phyloP scores from a whole-genome alignment of 2,329 filamentous ascomycete species.

The Arthroderma sp. region DNA sequence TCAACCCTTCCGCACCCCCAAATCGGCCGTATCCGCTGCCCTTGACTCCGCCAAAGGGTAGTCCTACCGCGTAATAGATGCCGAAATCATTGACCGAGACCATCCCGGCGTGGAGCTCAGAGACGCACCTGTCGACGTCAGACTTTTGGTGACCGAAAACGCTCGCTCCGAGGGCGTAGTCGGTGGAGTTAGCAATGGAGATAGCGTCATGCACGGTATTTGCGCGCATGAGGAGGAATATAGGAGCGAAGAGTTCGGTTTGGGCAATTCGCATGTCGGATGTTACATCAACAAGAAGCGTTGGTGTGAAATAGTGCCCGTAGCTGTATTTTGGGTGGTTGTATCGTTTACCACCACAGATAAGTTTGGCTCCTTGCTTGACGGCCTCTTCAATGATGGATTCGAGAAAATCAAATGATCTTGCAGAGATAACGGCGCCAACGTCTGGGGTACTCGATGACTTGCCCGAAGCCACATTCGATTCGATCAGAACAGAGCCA shows the following conservation, averaged over 20 bases:
- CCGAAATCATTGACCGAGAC: slow-evolving; percentile 94
- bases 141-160: slow-evolving; percentile 64
- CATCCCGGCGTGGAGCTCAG: slow-evolving; percentile 68
- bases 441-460: slow-evolving; percentile 46
- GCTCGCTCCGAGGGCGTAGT: slow-evolving; percentile 75
- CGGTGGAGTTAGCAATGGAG: slow-evolving; percentile 65
- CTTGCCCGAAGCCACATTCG: slow-evolving; percentile 8
- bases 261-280: slow-evolving; percentile 74
- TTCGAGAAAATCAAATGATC: slow-evolving; percentile 64
- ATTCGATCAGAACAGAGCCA: slow-evolving; percentile 52
- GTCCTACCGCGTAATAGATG: slow-evolving; percentile 79
- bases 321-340: slow-evolving; percentile 58
- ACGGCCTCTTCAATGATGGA: slow-evolving; percentile 65
- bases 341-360: slow-evolving; percentile 64
- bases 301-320: slow-evolving; percentile 88
- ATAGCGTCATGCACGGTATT: slow-evolving; percentile 54
- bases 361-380: slow-evolving; percentile 60
- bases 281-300: slow-evolving; percentile 80
- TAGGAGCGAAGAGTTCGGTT: slow-evolving; percentile 82
- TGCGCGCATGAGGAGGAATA: slow-evolving; percentile 75
- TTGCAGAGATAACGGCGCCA: slow-evolving; percentile 76
- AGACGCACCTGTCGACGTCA: slow-evolving; percentile 51
- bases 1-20: slow-evolving; percentile 75
- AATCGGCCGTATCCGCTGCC: slow-evolving; percentile 90
- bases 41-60: slow-evolving; percentile 85